Conservation (phyloP, 805 yeast genomes). For the Peterozyma xylosa region DNA sequence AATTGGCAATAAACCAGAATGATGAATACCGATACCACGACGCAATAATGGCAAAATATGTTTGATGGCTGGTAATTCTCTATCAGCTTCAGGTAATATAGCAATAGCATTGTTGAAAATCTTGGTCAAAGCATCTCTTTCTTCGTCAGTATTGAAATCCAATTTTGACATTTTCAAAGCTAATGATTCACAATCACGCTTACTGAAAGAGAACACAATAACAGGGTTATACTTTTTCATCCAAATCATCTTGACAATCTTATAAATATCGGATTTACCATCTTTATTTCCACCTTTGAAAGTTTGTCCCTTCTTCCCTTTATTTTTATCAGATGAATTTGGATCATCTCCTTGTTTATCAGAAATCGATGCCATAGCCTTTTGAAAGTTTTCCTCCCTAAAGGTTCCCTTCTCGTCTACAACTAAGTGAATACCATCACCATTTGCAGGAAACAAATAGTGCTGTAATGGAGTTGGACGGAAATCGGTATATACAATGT, state of each 20-base stretch:
- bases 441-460: constrained; percentile 96
- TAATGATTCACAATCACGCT: constrained; percentile 91
- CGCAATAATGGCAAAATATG: constrained; percentile 81
- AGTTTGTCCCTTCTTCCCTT: constrained; percentile 72
- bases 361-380: constrained; percentile 92
- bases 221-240: constrained; percentile 94
- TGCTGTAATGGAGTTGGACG: constrained; percentile 99
- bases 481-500: constrained; percentile 96
- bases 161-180: constrained; percentile 94
- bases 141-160: constrained; percentile 91
- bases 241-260: constrained; percentile 97
- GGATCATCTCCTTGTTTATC: constrained; percentile 84
- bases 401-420: constrained; percentile 96
- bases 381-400: constrained; percentile 96
- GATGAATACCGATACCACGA: constrained; percentile 98
- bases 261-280: constrained; percentile 80
- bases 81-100: constrained; percentile 82
- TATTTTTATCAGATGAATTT: constrained; percentile 44
- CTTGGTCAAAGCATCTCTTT: constrained; percentile 82
- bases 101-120: constrained; percentile 88
- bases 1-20: constrained; percentile 91
- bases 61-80: constrained; percentile 89
- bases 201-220: constrained; percentile 95
- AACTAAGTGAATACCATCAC: constrained; percentile 94
- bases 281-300: constrained; percentile 82